Base-by-base conservation (phyloP, 2,329 filamentous ascomycete species). In the Monosporascus cannonballus region DNA sequence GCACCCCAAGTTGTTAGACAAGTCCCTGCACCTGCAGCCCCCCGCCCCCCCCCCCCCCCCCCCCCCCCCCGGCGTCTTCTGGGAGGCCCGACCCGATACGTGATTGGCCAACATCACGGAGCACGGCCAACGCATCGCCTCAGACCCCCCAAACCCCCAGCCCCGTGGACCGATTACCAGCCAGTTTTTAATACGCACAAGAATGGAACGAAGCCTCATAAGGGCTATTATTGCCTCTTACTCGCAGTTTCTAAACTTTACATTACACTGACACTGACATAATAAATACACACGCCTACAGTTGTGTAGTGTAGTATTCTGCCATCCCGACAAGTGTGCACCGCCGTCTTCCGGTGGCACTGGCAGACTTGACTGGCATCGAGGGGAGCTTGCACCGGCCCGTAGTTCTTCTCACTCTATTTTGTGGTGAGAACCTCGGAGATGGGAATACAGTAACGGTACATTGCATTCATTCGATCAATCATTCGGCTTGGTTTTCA, bases 81-180 rank as follows among this genome's bases (percentile, higher is more conserved):
- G 54, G 52, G 52, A 54, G 38, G 49, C 27, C 52, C 20, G 47
- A 52, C 51, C 51, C 34, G 53, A 27, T 6, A 20, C 30, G 38
- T 50, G 34, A 66, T 67, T 67, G 61, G 64, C 41, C 25, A 17
- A 17, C 37, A 39, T 37, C 11, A 41, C 55, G 25, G 61, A 60
- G 62, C 61, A 63, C 48, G 36, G 64, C 63, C 64, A 67, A 59
- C 64, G 58, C 64, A 65, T 67, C 64, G 60, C 59, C 30, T 34
- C 30, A 34, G 4, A 34, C 30, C 3, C 30, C 30, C 42, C 2
- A 30, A 9, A 8, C 17, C 42, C 42, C 42, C 42, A 30, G 42
- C 42, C 39, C 42, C 42, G 42, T 46, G 17, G 18, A 20, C 38
- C 6, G 17, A 41, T 18, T 46, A 17, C 42, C 42, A 46, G 24